A percentile compares a stretch with the other conserved stretches of the same genome.
phyloP scores from a whole-genome alignment of 768 basidiomycete species.

The Lactifluus subvellereus region DNA sequence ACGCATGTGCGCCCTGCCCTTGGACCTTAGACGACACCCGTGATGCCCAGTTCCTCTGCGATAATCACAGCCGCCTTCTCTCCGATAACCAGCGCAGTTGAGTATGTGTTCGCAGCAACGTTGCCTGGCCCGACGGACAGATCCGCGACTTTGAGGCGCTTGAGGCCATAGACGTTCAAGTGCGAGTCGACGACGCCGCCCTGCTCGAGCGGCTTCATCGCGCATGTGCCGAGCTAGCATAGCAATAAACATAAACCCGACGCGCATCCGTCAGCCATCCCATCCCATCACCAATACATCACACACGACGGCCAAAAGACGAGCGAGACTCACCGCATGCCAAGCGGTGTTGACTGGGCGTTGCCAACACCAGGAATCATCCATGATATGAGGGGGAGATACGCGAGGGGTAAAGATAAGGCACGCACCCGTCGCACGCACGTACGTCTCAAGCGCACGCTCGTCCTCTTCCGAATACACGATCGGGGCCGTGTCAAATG shows the following conservation, averaged over 20 bases:
- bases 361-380: not conserved
- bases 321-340: conserved; percentile 17
- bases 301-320: no score
- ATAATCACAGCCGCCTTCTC: conserved; percentile 61
- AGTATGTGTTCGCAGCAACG: conserved; percentile 41
- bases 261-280: not conserved
- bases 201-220: conserved; percentile 55
- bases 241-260: not conserved
- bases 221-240: conserved; percentile 54
- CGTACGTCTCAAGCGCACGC: conserved; percentile 31
- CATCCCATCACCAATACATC: no score
- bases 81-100: conserved; percentile 42
- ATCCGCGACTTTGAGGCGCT: conserved; percentile 51
- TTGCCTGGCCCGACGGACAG: conserved; percentile 38
- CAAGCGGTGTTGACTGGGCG: conserved; percentile 1
- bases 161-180: conserved; percentile 58
- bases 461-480: conserved; percentile 34
- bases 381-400: not conserved
- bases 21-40: conserved; percentile 32
- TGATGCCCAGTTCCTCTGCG: conserved; percentile 44
- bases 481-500: conserved; percentile 30
- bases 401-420: not conserved
- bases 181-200: conserved; percentile 57
- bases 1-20: no score
- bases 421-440: conserved; percentile 19